phyloP scores from a whole-genome alignment of 768 basidiomycete genomes.

The Leccinum barrowsii region DNA sequence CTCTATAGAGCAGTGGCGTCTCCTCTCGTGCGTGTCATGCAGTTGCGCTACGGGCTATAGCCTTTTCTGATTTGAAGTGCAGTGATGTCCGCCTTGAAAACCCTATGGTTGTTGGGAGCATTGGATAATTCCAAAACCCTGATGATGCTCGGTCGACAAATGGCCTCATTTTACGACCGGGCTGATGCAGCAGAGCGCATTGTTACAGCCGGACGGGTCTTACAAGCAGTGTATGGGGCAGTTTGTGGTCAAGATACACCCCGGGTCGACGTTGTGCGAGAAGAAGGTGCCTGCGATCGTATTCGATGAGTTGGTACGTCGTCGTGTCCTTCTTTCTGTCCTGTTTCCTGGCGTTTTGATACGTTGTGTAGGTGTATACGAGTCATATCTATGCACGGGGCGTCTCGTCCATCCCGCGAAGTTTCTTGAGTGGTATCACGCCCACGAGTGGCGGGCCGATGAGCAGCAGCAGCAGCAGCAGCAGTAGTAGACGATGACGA shows the following conservation, averaged over 20 bases:
- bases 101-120: too few species aligned
- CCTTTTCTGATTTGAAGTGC: too few species aligned
- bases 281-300: slow-evolving; percentile 85
- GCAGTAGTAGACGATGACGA: slow-evolving; percentile 12
- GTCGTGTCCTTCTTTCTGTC: neutral
- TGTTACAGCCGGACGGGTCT: slow-evolving; percentile 78
- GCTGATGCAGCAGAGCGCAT: slow-evolving; percentile 76
- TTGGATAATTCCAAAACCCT: too few species aligned
- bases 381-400: slow-evolving; percentile 86
- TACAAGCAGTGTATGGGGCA: slow-evolving; percentile 83
- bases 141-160: too few species aligned
- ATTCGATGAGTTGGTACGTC: slow-evolving; percentile 86
- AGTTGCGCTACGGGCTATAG: too few species aligned
- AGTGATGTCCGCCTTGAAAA: too few species aligned
- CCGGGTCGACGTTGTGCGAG: slow-evolving; percentile 75
- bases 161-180: slow-evolving; percentile 55
- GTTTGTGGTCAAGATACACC: slow-evolving; percentile 86
- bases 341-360: neutral
- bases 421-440: slow-evolving; percentile 34
- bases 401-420: slow-evolving; percentile 78
- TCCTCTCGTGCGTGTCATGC: too few species aligned
- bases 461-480: neutral
- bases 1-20: too few species aligned
- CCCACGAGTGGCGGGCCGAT: slow-evolving; percentile 15
- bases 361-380: slow-evolving; percentile 59